Evolutionary conservation across 1,139 yeast genomes (phyloP).

Genomic region (Geotrichum candidum): DNA sequence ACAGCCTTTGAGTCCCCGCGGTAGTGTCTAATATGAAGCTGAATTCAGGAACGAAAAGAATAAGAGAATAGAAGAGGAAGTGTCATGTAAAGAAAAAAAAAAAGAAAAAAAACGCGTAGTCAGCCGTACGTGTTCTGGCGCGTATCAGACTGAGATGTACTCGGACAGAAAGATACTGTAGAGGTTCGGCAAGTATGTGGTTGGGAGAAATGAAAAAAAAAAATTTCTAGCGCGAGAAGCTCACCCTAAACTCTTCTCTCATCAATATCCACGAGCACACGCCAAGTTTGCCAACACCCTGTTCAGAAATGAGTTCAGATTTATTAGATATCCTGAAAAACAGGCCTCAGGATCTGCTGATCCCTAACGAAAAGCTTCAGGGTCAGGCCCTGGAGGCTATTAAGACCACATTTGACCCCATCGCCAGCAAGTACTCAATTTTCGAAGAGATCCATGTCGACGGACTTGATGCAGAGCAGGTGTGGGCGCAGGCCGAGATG

Average conservation of each 20-base stretch:
- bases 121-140: background rate
- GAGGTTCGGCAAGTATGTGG: background rate
- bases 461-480: conserved; percentile 85
- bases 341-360: conserved; percentile 30
- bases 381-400: conserved; percentile 39
- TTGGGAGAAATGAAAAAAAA: conserved; percentile 10
- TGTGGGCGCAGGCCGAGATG: conserved; percentile 88
- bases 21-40: background rate
- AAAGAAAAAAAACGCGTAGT: background rate
- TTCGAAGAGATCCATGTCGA: conserved; percentile 78
- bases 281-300: background rate
- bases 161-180: background rate
- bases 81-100: background rate
- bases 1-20: background rate
- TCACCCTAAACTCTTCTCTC: background rate
- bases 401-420: conserved; percentile 58
- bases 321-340: conserved; percentile 20
- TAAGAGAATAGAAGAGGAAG: background rate
- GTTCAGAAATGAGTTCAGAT: conserved; percentile 7
- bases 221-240: background rate
- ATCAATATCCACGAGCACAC: background rate
- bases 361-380: conserved; percentile 26
- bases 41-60: background rate
- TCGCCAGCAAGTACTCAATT: conserved; percentile 57
- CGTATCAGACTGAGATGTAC: background rate